Conservation (phyloP, 257 asterid genomes). For the Echites panduratus region DNA sequence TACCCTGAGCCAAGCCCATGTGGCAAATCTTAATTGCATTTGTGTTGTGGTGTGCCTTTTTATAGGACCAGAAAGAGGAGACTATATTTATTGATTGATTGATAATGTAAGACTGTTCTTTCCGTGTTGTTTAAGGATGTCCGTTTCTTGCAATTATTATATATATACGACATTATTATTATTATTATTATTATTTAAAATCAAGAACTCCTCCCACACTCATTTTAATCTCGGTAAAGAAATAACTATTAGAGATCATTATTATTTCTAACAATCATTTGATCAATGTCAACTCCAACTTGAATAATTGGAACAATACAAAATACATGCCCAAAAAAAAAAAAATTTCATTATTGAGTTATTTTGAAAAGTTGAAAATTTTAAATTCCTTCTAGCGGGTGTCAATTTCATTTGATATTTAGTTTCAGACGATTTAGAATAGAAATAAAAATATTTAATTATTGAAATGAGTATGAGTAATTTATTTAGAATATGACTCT, state of each 20-base stretch:
- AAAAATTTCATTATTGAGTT: too few relatives aligned
- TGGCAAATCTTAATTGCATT: background rate
- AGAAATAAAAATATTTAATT: too few relatives aligned
- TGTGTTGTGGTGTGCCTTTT: background rate
- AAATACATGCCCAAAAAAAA: too few relatives aligned
- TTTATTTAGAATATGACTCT: too few relatives aligned
- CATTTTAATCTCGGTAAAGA: background rate
- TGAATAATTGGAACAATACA: background rate
- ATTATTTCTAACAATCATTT: background rate
- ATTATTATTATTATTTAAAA: background rate
- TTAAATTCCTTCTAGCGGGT: too few relatives aligned
- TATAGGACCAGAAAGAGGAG: conserved; percentile 13
- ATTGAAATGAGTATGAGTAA: too few relatives aligned
- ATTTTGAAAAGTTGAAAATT: too few relatives aligned
- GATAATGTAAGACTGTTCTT: conserved; percentile 9
- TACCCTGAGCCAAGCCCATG: too few relatives aligned
- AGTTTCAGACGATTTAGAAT: too few relatives aligned
- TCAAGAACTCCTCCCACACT: background rate
- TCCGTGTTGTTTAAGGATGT: conserved; percentile 27
- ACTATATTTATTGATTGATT: background rate
- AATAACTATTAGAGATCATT: background rate
- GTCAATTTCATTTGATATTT: too few relatives aligned
- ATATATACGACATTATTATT: too few relatives aligned
- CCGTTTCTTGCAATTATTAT: conserved; percentile 8
- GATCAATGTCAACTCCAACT: conserved; percentile 1